phyloP scores from a whole-genome alignment of 805 yeast species.

The Candida sithepensis region DNA sequence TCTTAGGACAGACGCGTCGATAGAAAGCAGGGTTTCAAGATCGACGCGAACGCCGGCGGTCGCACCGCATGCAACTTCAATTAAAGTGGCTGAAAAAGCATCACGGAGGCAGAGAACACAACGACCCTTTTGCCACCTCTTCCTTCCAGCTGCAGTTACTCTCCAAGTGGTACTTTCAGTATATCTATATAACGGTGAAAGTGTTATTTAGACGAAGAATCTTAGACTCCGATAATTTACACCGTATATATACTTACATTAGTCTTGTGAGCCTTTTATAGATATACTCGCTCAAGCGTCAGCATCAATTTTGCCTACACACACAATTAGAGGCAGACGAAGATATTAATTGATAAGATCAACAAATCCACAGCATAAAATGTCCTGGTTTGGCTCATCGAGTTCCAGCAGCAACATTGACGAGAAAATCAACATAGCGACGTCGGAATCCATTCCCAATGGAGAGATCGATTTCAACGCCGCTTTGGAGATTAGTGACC shows the following conservation, averaged over 20 bases:
- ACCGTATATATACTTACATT: no score
- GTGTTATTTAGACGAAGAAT: no score
- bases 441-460: conserved; percentile 85
- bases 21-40: background rate
- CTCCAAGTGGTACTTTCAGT: no score
- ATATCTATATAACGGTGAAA: no score
- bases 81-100: background rate
- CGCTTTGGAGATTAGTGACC: conserved; percentile 83
- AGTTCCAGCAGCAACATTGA: conserved; percentile 43
- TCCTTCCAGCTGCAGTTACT: no score
- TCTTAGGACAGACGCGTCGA: background rate
- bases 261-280: no score
- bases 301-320: background rate
- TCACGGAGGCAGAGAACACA: background rate
- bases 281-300: no score
- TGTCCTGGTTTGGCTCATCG: conserved; percentile 52
- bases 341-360: no score
- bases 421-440: conserved; percentile 66
- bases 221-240: no score
- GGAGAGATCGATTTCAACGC: conserved; percentile 75
- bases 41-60: no score
- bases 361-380: conserved; percentile 13
- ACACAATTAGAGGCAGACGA: no score
- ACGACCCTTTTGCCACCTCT: background rate
- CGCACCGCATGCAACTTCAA: background rate